These are phyloP conservation scores for Rutstroemia sp. DNA, from an alignment of 2,329 filamentous ascomycete genomes.

Conservation along the genomic window DNA sequence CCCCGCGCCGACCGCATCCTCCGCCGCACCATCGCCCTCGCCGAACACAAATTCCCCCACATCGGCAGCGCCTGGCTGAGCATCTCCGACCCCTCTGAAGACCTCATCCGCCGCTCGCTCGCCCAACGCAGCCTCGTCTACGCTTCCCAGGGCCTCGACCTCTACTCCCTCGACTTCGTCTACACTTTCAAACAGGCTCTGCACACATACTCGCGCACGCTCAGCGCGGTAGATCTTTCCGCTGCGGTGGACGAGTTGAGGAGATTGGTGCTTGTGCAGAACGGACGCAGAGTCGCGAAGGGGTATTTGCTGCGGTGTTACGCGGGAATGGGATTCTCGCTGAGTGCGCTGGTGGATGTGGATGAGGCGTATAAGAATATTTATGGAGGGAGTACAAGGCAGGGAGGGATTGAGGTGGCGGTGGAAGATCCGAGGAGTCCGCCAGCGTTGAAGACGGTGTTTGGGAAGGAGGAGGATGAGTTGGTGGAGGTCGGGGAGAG, in stretches of 20 bases:
- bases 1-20: slow-evolving; percentile 42
- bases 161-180: slow-evolving; percentile 53
- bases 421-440: slow-evolving; percentile 28
- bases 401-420: slow-evolving; percentile 39
- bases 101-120: slow-evolving; percentile 49
- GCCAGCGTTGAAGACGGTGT: slow-evolving; percentile 17
- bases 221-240: slow-evolving; percentile 36
- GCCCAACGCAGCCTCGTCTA: slow-evolving; percentile 55
- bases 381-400: slow-evolving; percentile 43
- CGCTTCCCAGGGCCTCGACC: slow-evolving; percentile 49
- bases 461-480: slow-evolving; percentile 7
- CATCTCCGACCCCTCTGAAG: slow-evolving; percentile 34
- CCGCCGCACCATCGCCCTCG: slow-evolving; percentile 42
- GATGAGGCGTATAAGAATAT: slow-evolving; percentile 48
- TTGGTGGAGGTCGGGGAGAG: slow-evolving; percentile 19
- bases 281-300: slow-evolving; percentile 42
- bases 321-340: slow-evolving; percentile 47
- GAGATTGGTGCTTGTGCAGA: slow-evolving; percentile 48
- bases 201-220: slow-evolving; percentile 46
- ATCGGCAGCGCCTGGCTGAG: slow-evolving; percentile 30
- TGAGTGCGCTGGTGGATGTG: slow-evolving; percentile 44
- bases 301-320: slow-evolving; percentile 48
- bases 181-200: slow-evolving; percentile 59
- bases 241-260: slow-evolving; percentile 57
- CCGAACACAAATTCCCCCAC: slow-evolving; percentile 40